These are phyloP conservation scores for Pleurotus platypus DNA, from an alignment of 768 basidiomycete species.

Conservation along the genomic window DNA sequence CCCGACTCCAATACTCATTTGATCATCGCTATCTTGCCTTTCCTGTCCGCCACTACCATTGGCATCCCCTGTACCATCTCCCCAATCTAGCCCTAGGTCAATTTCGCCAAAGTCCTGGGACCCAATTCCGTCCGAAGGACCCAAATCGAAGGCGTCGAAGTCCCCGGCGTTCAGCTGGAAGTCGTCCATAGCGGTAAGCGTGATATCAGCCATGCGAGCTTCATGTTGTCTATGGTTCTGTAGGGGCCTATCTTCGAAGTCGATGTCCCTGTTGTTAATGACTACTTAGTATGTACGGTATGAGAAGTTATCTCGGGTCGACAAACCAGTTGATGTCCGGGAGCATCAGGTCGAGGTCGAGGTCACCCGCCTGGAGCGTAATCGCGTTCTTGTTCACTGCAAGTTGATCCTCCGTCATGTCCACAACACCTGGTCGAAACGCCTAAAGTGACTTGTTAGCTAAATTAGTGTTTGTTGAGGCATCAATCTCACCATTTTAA, in stretches of 20 bases:
- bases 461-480: background rate
- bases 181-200: slow-evolving; percentile 75
- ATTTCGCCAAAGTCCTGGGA: slow-evolving; percentile 75
- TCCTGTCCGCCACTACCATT: slow-evolving; percentile 20
- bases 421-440: slow-evolving; percentile 92
- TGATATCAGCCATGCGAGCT: slow-evolving; percentile 85
- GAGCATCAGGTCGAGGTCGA: slow-evolving; percentile 77
- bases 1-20: slow-evolving; percentile 60
- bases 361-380: slow-evolving; percentile 72
- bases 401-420: slow-evolving; percentile 93
- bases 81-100: slow-evolving; percentile 78
- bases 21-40: slow-evolving; percentile 39
- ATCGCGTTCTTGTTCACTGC: slow-evolving; percentile 85
- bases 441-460: slow-evolving; percentile 46
- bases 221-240: slow-evolving; percentile 75
- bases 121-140: slow-evolving; percentile 78
- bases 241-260: slow-evolving; percentile 67
- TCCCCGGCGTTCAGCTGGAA: slow-evolving; percentile 65
- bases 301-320: background rate
- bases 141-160: slow-evolving; percentile 63
- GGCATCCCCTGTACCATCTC: slow-evolving; percentile 44
- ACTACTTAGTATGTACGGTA: background rate
- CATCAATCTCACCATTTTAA: slow-evolving; percentile 76
- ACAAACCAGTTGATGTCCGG: slow-evolving; percentile 79
- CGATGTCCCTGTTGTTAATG: slow-evolving; percentile 58